Base-by-base conservation (phyloP, 2,329 filamentous ascomycete species). In the Sporothrix variecibatus region DNA sequence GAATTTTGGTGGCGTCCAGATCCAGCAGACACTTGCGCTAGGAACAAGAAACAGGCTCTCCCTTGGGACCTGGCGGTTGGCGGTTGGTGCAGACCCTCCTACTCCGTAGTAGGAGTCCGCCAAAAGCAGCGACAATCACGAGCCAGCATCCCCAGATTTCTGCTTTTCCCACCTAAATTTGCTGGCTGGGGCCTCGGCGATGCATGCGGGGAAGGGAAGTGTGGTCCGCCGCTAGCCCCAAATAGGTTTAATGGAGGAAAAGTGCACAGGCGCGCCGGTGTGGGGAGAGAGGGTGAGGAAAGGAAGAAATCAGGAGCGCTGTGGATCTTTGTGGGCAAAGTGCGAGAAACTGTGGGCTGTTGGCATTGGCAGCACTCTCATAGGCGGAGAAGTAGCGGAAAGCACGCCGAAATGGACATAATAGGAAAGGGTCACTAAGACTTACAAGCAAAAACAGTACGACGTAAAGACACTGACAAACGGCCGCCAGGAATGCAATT, bases 161-260 rank as follows among this genome's bases (percentile, higher is more conserved):
- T 46, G 51, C 51, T 49, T 40, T 20, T 46, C 43, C 43, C 43
- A 15, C 43, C 43, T 49, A 20, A 20, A 12, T 23, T 31, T 62
- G 58, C 20, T 38, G 2, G 58, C 0, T 15, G 56, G 67, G 53
- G 69, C 69, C 69, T 60, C 69, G 69, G 69, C 69, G 69, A 60
- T 71, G n/a, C n/a, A 62, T 71, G 69, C 69, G 69, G 69, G 69
- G 69, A 71, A 60, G 49, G 38, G 17, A 26, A 31, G 38, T 20
- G 49, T 40, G 67, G 28, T 26, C 67, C 46, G 67, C 67, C 67
- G 20, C 67, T 70, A 70, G 49, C 9, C 31, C 67, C 28, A 28
- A 31, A 26, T 17, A 17, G 28, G 43, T 9, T 9, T 28, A 53
- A 23, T 20, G 46, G 67, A 11, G n/a, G n/a, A 26, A 28, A 28